phyloP scores from a whole-genome alignment of 2,329 filamentous ascomycete genomes.

The Lasiodiplodia hormozganensis region DNA sequence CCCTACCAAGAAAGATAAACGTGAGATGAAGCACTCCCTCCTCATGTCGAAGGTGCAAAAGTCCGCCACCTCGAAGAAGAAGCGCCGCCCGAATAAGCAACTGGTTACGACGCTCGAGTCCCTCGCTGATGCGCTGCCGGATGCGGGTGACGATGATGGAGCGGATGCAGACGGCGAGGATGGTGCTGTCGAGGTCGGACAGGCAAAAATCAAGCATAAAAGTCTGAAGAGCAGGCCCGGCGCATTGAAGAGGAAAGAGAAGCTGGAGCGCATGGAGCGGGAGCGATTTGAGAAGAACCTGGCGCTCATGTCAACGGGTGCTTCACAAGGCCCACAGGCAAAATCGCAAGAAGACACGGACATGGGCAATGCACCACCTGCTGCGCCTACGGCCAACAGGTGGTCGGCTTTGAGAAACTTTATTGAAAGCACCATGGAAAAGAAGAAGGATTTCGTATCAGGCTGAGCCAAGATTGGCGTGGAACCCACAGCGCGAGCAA shows the following conservation, averaged over 20 bases:
- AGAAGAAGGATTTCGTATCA: constrained; percentile 74
- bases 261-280: constrained; percentile 79
- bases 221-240: constrained; percentile 78
- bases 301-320: constrained; percentile 69
- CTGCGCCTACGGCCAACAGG: constrained; percentile 46
- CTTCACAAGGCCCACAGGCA: constrained; percentile 34
- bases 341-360: constrained; percentile 26
- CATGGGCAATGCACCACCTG: constrained; percentile 10
- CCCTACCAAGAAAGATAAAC: constrained; percentile 82
- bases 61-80: constrained; percentile 60
- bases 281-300: constrained; percentile 84
- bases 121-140: constrained; percentile 81
- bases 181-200: constrained; percentile 45
- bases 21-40: constrained; percentile 77
- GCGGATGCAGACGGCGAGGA: constrained; percentile 39
- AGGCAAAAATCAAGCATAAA: constrained; percentile 73
- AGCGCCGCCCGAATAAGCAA: constrained; percentile 76
- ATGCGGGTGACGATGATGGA: constrained; percentile 57
- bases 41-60: constrained; percentile 81
- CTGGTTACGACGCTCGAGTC: constrained; percentile 76
- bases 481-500: background rate
- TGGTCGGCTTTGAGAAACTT: constrained; percentile 86
- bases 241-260: constrained; percentile 83
- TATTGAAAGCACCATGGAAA: constrained; percentile 87
- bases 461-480: background rate